A percentile compares a stretch with the other conserved stretches of the same genome.
Evolutionary conservation across 1,139 yeast genomes (phyloP).

Genomic region (Meyerozyma elateridarum): DNA sequence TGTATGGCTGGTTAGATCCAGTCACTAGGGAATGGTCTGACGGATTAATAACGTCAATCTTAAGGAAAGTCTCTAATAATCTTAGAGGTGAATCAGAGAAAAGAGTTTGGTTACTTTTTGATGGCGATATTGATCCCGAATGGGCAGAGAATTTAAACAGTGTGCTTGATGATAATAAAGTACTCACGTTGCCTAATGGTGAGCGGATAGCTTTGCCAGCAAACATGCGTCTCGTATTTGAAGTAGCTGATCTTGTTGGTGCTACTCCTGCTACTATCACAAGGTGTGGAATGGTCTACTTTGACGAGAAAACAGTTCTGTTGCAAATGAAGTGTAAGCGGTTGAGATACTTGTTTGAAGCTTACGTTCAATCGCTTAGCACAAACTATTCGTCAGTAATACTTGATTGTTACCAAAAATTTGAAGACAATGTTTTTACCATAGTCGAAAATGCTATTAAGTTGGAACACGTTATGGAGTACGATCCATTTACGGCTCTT

Average conservation of each 20-base stretch:
- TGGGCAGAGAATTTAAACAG: conserved; percentile 93
- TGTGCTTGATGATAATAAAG: conserved; percentile 81
- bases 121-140: conserved; percentile 90
- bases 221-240: conserved; percentile 68
- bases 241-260: conserved; percentile 58
- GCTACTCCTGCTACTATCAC: conserved; percentile 92
- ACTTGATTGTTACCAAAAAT: too few species aligned
- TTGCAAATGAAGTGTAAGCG: conserved; percentile 21
- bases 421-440: conserved; percentile 5
- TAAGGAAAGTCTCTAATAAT: conserved; percentile 58
- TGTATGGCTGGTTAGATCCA: conserved; percentile 69
- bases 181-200: conserved; percentile 84
- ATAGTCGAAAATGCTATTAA: conserved; percentile 15
- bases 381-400: too few species aligned
- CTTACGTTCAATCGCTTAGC: too few species aligned
- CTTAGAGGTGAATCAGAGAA: conserved; percentile 54
- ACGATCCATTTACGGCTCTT: conserved; percentile 34
- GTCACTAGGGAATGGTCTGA: conserved; percentile 92
- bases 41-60: conserved; percentile 70
- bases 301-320: conserved; percentile 37
- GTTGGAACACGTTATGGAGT: conserved; percentile 53
- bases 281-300: conserved; percentile 88
- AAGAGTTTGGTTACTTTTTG: conserved; percentile 77
- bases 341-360: conserved; percentile 7
- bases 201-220: conserved; percentile 69